Percentiles rank a stretch among this genome's conserved stretches.
phyloP scores from a whole-genome alignment of 495 filamentous ascomycete species.

The Annulohypoxylon nitens region DNA sequence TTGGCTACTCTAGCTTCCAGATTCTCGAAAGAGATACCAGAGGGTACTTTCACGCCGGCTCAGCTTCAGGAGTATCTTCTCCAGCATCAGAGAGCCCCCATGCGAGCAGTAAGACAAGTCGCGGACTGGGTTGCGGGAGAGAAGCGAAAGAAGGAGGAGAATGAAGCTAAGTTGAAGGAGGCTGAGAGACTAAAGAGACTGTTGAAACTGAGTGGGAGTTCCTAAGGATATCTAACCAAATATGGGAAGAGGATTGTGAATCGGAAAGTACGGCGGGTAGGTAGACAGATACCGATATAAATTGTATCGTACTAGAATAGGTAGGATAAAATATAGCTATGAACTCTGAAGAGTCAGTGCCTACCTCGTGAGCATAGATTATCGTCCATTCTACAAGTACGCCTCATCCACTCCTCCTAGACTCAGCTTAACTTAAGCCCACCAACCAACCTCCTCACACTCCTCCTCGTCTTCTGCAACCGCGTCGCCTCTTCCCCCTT shows the following conservation, averaged over 20 bases:
- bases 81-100: neutral
- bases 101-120: neutral
- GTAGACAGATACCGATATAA: too few relatives aligned
- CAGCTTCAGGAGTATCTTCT: constrained; percentile 12
- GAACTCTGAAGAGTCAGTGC: too few relatives aligned
- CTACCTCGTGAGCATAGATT: too few relatives aligned
- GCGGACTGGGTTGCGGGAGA: constrained; percentile 1
- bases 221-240: neutral
- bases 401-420: neutral
- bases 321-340: too few relatives aligned
- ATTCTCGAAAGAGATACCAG: constrained; percentile 4
- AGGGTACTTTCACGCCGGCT: constrained; percentile 8
- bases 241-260: neutral
- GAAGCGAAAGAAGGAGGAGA: neutral
- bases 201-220: neutral
- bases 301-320: too few relatives aligned
- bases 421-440: neutral
- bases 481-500: neutral
- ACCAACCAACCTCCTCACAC: constrained; percentile 8
- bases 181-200: neutral
- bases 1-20: neutral
- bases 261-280: too few relatives aligned
- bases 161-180: neutral
- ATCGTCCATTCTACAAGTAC: neutral
- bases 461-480: constrained; percentile 14